Evolutionary conservation across 2,329 filamentous ascomycete species (phyloP).

Genomic region (Zopfia rhizophila): DNA sequence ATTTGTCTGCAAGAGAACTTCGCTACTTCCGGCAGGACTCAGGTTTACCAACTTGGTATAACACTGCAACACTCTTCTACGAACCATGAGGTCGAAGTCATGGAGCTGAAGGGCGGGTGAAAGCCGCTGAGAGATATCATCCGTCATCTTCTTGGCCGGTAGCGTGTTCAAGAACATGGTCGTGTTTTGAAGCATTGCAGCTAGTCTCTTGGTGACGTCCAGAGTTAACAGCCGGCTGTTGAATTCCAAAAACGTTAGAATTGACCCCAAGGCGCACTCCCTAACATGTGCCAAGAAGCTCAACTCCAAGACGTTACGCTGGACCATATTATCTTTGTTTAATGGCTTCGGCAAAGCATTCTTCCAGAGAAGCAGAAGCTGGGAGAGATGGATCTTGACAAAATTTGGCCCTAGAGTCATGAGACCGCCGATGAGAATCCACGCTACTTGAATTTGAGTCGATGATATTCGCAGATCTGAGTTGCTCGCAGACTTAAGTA

Average conservation of each 20-base stretch:
- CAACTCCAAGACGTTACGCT: constrained; percentile 85
- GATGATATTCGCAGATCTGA: constrained; percentile 91
- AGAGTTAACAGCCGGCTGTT: constrained; percentile 91
- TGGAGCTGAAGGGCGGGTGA: constrained; percentile 87
- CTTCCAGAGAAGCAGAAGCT: constrained; percentile 94
- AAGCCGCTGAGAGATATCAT: constrained; percentile 85
- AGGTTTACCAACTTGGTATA: constrained; percentile 91
- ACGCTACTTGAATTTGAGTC: constrained; percentile 96
- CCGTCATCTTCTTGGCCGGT: constrained; percentile 82
- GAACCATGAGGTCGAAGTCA: constrained; percentile 92
- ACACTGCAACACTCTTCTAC: constrained; percentile 91
- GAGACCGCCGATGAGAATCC: constrained; percentile 94
- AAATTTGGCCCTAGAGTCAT: constrained; percentile 98
- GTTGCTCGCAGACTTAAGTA: constrained; percentile 91
- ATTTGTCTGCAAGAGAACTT: constrained; percentile 90
- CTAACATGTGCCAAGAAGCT: constrained; percentile 94
- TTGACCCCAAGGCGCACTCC: constrained; percentile 91
- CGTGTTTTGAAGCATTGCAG: constrained; percentile 94
- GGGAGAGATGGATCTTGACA: constrained; percentile 96
- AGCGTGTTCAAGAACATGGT: constrained; percentile 87
- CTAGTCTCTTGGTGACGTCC: constrained; percentile 92
- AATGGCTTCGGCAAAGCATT: constrained; percentile 94
- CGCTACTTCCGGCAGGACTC: constrained; percentile 84
- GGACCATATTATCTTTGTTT: constrained; percentile 88
- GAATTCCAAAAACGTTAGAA: constrained; percentile 91